Conservation (phyloP, 768 basidiomycete species). For the Suillus hirtellus region DNA sequence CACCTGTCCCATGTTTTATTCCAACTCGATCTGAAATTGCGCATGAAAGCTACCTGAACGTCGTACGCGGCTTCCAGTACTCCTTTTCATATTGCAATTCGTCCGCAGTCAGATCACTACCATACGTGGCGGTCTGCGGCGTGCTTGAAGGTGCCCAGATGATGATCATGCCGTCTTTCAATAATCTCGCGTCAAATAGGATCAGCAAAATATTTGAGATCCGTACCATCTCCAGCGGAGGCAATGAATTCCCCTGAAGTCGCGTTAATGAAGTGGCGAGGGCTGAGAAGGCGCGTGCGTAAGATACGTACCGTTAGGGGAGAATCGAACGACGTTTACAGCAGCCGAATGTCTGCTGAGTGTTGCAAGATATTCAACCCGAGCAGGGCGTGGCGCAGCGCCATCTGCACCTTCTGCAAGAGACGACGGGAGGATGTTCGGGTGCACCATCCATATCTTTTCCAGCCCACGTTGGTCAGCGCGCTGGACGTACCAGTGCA, state of each 20-base stretch:
- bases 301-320: conserved; percentile 76
- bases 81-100: conserved; percentile 91
- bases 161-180: conserved; percentile 91
- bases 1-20: conserved; percentile 52
- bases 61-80: conserved; percentile 88
- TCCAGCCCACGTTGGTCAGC: conserved; percentile 12
- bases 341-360: conserved; percentile 90
- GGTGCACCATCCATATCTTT: conserved; percentile 93
- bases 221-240: conserved; percentile 94
- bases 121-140: conserved; percentile 72
- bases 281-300: neutral
- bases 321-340: conserved; percentile 95
- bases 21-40: conserved; percentile 9
- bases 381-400: conserved; percentile 59
- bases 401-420: conserved; percentile 41
- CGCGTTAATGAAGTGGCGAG: conserved; percentile 3
- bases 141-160: conserved; percentile 87
- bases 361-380: conserved; percentile 95
- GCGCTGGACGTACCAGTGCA: conserved; percentile 13
- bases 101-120: conserved; percentile 76
- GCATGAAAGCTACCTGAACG: conserved; percentile 58
- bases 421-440: conserved; percentile 76
- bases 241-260: conserved; percentile 82
- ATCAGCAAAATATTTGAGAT: conserved; percentile 10
- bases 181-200: conserved; percentile 12